phyloP scores from a whole-genome alignment of 2,329 filamentous ascomycete species.

The Xylariales sp. region DNA sequence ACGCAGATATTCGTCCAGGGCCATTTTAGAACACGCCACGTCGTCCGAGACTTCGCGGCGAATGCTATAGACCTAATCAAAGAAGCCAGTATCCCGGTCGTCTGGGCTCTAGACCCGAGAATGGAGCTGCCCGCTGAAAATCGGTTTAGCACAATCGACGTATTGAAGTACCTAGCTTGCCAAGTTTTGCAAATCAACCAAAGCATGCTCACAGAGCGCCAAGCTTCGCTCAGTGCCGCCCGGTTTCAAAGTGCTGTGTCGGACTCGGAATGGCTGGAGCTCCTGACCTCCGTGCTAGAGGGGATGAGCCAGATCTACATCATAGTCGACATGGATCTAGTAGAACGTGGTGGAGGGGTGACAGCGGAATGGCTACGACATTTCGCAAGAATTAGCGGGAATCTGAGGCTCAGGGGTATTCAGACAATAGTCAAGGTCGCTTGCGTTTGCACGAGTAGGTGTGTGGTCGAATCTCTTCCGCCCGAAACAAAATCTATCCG shows the following conservation, averaged over 20 bases:
- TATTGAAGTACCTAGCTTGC: constrained; percentile 18
- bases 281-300: neutral
- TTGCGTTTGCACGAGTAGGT: constrained; percentile 3
- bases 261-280: too few species aligned
- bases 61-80: too few species aligned
- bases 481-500: constrained; percentile 5
- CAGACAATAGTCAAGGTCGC: constrained; percentile 12
- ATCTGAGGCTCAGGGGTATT: constrained; percentile 1
- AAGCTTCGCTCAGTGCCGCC: too few species aligned
- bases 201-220: too few species aligned
- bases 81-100: neutral
- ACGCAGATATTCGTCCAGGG: too few species aligned
- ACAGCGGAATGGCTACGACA: constrained; percentile 5
- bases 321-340: constrained; percentile 15
- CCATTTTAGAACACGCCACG: too few species aligned
- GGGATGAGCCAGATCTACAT: constrained; percentile 18
- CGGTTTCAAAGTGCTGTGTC: too few species aligned
- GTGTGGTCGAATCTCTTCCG: neutral
- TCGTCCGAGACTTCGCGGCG: too few species aligned
- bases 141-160: constrained; percentile 8
- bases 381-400: neutral
- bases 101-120: constrained; percentile 19
- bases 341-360: constrained; percentile 2
- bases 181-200: constrained; percentile 10
- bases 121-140: constrained; percentile 1